Base-by-base conservation (phyloP, 192 early-diverging fungal species). In the Mortierella antarctica region DNA sequence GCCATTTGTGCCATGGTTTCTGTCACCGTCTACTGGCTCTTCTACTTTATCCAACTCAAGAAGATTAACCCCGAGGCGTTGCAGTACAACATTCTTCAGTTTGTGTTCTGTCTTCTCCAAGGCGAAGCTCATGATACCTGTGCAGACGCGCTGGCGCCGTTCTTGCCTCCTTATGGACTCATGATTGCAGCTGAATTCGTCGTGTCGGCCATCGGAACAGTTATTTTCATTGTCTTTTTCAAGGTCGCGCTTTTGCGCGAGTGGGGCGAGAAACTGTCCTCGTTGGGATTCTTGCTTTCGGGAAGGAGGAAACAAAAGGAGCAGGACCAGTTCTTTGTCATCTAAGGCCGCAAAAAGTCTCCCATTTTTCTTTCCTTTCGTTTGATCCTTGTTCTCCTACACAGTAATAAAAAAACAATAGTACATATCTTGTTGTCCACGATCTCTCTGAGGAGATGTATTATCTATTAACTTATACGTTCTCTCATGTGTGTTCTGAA, bases 21-120 rank as follows among this genome's bases (percentile, higher is more conserved):
- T 13, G 84, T 86, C 15, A 76, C 79, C 21, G 81, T 89, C 62
- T 89, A 89, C 72, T 87, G 86, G 88, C 63, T 89, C 10, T 87
- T 89, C 70, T 89, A 89, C 62, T 85, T 83, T 45, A 79, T 83
- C 20, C 82, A 87, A 57, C 70, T 89, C 12, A 66, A 64, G 40
- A 74, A 74, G 17, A 60, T 87, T 31, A 61, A 82, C 18, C 75
- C 63, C 15, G 2, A 50, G 2, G 41, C 41, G 17, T 57, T 69
- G 12, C 48, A 73, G 51, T 12, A 59, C 6, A 42, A 67, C 14
- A 70, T 86, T 8, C 17, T 60, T 5, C 21, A 60, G 4, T 89
- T 86, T 75, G 57, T 89, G 9, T 52, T n/a, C 20, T 89, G 88
- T 80, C 84, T 89, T 73, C 61, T 68, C 57, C 18, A 46, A 1